A percentile compares a stretch with the other conserved stretches of the same genome.
These are phyloP conservation scores for Gliomastix tumulicola DNA, from an alignment of 2,329 filamentous ascomycete genomes.

Conservation along the genomic window DNA sequence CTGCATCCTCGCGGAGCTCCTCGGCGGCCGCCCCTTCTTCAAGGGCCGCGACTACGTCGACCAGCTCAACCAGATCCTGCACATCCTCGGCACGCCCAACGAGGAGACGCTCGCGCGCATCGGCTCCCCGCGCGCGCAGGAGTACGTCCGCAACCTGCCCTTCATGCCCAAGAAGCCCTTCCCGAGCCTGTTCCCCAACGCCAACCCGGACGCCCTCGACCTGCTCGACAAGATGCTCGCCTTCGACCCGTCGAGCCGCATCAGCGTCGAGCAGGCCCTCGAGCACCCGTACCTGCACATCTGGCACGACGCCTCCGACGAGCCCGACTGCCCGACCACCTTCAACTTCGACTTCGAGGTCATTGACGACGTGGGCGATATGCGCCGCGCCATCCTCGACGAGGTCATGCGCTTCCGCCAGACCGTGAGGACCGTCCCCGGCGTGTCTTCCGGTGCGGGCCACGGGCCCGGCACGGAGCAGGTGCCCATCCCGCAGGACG, in stretches of 20 bases:
- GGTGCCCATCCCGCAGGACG: conserved; percentile 45
- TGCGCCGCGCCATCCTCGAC: conserved; percentile 96
- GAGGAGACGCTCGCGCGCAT: conserved; percentile 92
- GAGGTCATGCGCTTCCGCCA: conserved; percentile 84
- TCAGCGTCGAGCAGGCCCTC: conserved; percentile 89
- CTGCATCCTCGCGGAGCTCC: conserved; percentile 91
- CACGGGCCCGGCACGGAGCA: conserved; percentile 26
- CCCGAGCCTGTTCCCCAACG: conserved; percentile 80
- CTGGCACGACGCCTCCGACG: conserved; percentile 96
- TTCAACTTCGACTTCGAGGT: conserved; percentile 99
- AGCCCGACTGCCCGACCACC: conserved; percentile 84
- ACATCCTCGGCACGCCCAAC: conserved; percentile 94
- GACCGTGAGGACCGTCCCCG: conserved; percentile 44
- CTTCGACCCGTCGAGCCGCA: conserved; percentile 89
- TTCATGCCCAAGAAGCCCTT: conserved; percentile 94
- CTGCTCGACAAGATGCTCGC: conserved; percentile 95
- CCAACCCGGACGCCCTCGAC: conserved; percentile 92
- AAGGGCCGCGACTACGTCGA: conserved; percentile 99
- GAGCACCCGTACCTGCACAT: conserved; percentile 96
- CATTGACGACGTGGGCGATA: conserved; percentile 89
- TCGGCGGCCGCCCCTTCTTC: conserved; percentile 96
- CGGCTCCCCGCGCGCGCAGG: conserved; percentile 89
- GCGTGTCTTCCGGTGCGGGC: conserved; percentile 23
- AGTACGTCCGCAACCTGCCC: conserved; percentile 95
- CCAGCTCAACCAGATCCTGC: conserved; percentile 97